These are phyloP conservation scores for Plectranthus barbatus DNA, from an alignment of 257 asterid genomes.

Conservation along the genomic window DNA sequence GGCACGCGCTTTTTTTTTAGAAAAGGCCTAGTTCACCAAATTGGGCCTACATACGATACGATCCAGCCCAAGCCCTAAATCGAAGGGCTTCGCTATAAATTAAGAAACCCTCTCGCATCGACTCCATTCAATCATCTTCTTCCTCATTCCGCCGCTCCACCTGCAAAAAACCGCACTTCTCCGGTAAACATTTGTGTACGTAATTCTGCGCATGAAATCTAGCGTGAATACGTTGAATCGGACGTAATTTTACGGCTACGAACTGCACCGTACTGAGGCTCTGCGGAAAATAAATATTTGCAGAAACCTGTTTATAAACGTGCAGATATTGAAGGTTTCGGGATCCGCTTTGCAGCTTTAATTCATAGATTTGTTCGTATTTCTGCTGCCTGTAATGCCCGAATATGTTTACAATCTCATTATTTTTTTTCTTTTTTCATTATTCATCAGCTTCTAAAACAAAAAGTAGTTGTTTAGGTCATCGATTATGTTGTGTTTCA, in stretches of 20 bases:
- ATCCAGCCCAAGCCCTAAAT: too few relatives aligned
- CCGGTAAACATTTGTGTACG: too few relatives aligned
- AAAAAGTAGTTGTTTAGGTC: too few relatives aligned
- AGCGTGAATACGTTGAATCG: neutral
- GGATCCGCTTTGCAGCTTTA: conserved; percentile 51
- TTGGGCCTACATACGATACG: too few relatives aligned
- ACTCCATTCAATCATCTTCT: neutral
- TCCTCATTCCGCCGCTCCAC: neutral
- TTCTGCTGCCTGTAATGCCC: conserved; percentile 49
- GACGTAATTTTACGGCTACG: neutral
- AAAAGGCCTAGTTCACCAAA: too few relatives aligned
- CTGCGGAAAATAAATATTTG: conserved; percentile 14
- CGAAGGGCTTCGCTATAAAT: too few relatives aligned
- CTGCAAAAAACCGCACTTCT: too few relatives aligned
- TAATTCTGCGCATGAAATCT: neutral
- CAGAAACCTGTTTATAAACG: conserved; percentile 22
- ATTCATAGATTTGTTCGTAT: conserved; percentile 1
- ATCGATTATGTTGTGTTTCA: too few relatives aligned
- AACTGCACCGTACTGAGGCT: conserved; percentile 37
- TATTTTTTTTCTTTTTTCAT: neutral
- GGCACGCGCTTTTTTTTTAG: too few relatives aligned
- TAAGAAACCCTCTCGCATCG: too few relatives aligned
- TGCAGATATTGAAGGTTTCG: conserved; percentile 23
- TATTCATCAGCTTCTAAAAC: too few relatives aligned
- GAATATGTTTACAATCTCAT: neutral